These are phyloP conservation scores for Solanum piurae DNA, from an alignment of 257 asterid genomes.

Conservation along the genomic window DNA sequence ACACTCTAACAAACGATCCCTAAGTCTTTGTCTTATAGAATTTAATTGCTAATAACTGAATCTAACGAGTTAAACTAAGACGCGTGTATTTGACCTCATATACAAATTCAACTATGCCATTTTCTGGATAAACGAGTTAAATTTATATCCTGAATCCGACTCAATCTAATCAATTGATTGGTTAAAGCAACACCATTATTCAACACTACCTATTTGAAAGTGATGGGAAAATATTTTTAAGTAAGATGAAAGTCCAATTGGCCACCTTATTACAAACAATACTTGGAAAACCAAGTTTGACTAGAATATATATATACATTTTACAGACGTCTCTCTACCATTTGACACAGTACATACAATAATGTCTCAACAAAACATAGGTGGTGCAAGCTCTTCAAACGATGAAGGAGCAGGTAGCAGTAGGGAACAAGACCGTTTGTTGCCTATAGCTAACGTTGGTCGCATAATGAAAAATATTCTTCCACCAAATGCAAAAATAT, in stretches of 20 bases:
- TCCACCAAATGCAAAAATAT: slow-evolving; percentile 57
- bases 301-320: background rate
- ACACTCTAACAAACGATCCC: background rate
- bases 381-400: background rate
- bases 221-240: background rate
- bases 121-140: too few relatives aligned
- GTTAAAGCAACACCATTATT: background rate
- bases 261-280: background rate
- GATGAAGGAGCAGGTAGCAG: background rate
- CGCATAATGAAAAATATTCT: slow-evolving; percentile 64
- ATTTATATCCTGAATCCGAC: background rate
- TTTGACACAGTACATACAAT: background rate
- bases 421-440: slow-evolving; percentile 36
- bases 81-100: background rate
- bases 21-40: background rate
- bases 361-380: slow-evolving; percentile 32
- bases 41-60: too few relatives aligned
- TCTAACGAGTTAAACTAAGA: too few relatives aligned
- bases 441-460: slow-evolving; percentile 71
- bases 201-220: background rate
- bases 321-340: background rate
- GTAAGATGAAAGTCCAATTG: background rate
- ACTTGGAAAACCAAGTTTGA: background rate
- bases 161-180: background rate
- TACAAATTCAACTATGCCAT: background rate